These are phyloP conservation scores for Neopestalotiopsis sp. DNA, from an alignment of 2,329 filamentous ascomycete genomes.

Conservation along the genomic window DNA sequence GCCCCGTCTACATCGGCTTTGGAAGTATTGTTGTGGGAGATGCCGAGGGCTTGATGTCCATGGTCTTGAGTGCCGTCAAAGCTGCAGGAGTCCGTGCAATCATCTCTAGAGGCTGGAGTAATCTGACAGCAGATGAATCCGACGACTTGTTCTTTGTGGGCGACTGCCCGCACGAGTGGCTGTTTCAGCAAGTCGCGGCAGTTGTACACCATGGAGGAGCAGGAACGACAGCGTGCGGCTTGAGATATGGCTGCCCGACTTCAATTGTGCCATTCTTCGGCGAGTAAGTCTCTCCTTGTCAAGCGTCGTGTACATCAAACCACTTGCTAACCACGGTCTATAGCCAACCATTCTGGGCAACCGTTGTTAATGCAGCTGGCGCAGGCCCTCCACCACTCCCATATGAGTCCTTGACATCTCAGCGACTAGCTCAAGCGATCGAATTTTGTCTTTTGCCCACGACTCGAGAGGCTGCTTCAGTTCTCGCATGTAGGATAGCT, in stretches of 20 bases:
- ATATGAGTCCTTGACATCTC: slow-evolving; percentile 37
- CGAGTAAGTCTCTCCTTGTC: slow-evolving; percentile 41
- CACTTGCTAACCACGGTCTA: neutral
- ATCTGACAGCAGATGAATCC: slow-evolving; percentile 57
- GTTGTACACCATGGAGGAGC: slow-evolving; percentile 71
- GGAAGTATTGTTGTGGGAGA: slow-evolving; percentile 50
- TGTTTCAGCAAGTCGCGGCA: slow-evolving; percentile 63
- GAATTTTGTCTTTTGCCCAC: slow-evolving; percentile 37
- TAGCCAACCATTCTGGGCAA: slow-evolving; percentile 47
- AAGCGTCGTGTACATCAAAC: too few relatives aligned
- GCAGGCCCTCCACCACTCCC: slow-evolving; percentile 44
- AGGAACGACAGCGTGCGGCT: slow-evolving; percentile 68
- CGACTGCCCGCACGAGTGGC: slow-evolving; percentile 72
- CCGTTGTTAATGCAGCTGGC: slow-evolving; percentile 44
- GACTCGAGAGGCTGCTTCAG: slow-evolving; percentile 35
- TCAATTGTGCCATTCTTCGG: slow-evolving; percentile 73
- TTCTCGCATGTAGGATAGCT: slow-evolving; percentile 40
- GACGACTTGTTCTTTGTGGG: slow-evolving; percentile 56
- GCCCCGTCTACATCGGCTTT: slow-evolving; percentile 83
- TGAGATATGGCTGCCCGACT: slow-evolving; percentile 64
- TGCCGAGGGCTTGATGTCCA: slow-evolving; percentile 59
- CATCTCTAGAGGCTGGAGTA: slow-evolving; percentile 70
- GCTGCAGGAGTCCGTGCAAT: slow-evolving; percentile 63
- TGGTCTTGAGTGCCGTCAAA: slow-evolving; percentile 65
- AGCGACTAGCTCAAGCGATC: slow-evolving; percentile 42